Evolutionary conservation across 306 rosid species (phyloP), one percentile per base, ranked within the genome.

Genomic region (Prunus mume): DNA sequence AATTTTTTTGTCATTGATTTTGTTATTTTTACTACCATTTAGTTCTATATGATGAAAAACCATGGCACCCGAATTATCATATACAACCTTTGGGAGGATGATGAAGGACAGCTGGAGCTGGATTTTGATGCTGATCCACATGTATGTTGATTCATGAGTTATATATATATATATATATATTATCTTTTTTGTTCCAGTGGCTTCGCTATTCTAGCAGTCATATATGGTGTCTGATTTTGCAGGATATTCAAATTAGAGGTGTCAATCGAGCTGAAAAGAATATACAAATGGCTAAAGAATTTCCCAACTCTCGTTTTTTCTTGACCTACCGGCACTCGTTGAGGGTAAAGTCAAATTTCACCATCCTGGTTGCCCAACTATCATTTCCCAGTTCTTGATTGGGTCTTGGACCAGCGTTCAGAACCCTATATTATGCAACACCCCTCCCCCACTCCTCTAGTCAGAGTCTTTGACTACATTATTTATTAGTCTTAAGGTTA

Each of bases 31-130:
- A 52, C 70, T 71, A 13, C 66, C 55, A 81, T 76, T 51, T 80
- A 96, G 99, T 96, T 96, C 77, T 80, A 79, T 74, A 43, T 80
- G 80, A 81, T 91, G 85, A 87, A 90, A 79, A 86, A 76, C 72
- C 92, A 83, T 43, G 99, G 99, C 19, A 92, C 99, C 22, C 92
- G 96, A 19, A 87, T 96, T 76, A 83, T 92, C 68, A 96, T 96
- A 83, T 96, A 91, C 87, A 96, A 92, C 65, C 93, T 92, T 66
- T 96, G 99, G 99, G 99, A 96, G 88, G 99, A 96, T 73, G 99
- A 92, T 78, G 91, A 92, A 86, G 98, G 96, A 76, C 91, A 80
- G 69, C 84, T 92, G 88, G 99, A 96, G 72, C 97, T 96, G 66
- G 97, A 91, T 88, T 96, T 96, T 66, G 90, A 89, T 82, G 76